These are phyloP conservation scores for Croton setiger DNA, from an alignment of 441 rosid species.

Conservation along the genomic window DNA sequence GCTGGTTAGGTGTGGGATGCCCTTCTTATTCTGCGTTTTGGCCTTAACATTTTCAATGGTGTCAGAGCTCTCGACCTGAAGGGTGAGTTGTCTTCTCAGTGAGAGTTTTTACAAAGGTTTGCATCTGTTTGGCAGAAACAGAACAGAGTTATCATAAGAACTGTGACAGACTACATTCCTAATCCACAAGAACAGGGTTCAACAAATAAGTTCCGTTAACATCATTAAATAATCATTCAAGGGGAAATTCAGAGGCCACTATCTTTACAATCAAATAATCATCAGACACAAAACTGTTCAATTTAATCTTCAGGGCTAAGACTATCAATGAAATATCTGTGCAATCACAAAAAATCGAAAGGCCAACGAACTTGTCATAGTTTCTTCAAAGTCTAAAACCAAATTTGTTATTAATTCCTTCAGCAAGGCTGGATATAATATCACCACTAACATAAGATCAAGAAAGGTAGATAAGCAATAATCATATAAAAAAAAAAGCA, in stretches of 20 bases:
- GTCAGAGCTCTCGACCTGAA: neutral
- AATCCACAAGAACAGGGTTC: too few relatives aligned
- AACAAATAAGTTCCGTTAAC: neutral
- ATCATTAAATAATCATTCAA: too few relatives aligned
- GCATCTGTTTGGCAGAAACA: neutral
- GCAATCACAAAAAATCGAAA: neutral
- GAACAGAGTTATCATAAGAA: neutral
- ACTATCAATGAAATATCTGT: neutral
- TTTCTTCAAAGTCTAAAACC: neutral
- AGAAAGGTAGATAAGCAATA: neutral
- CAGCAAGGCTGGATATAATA: neutral
- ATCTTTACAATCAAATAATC: neutral
- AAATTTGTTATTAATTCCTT: neutral
- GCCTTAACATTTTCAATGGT: conserved; percentile 43
- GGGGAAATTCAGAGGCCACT: neutral
- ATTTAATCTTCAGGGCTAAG: neutral
- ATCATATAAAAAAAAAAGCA: neutral
- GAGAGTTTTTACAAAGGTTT: conserved; percentile 1
- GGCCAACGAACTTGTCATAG: neutral
- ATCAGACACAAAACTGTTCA: neutral
- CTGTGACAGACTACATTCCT: neutral
- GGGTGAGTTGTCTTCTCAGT: neutral
- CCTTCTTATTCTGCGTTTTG: conserved; percentile 42
- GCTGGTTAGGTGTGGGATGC: conserved; percentile 43
- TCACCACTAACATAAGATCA: neutral